These are phyloP conservation scores for Rhodotorula sp. DNA, from an alignment of 1,284 basidiomycete species.

Conservation along the genomic window DNA sequence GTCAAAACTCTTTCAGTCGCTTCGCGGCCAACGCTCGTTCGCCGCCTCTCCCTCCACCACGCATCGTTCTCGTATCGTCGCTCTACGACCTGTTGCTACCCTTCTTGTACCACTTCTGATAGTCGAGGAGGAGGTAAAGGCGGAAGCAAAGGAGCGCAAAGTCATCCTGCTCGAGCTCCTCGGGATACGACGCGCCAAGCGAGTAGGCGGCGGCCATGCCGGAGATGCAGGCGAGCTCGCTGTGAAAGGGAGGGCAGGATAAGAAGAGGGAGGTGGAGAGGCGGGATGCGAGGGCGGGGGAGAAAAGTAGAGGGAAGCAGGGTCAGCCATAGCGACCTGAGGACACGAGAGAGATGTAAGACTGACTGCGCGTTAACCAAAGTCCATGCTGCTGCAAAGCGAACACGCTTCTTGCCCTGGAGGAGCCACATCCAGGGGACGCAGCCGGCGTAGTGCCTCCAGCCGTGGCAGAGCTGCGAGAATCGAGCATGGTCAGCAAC, in stretches of 20 bases:
- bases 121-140: slow-evolving; percentile 45
- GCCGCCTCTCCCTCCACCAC: background rate
- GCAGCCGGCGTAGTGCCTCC: slow-evolving; percentile 55
- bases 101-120: slow-evolving; percentile 24
- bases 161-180: slow-evolving; percentile 47
- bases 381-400: slow-evolving; percentile 52
- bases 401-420: slow-evolving; percentile 56
- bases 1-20: background rate
- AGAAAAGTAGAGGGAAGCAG: background rate
- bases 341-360: too few relatives aligned
- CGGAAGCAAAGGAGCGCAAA: slow-evolving; percentile 48
- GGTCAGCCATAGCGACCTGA: slow-evolving; percentile 52
- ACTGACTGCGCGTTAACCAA: slow-evolving; percentile 40
- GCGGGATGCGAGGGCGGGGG: slow-evolving; percentile 47
- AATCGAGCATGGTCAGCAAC: background rate
- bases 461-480: slow-evolving; percentile 9
- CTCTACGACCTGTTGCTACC: slow-evolving; percentile 7
- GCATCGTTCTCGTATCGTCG: background rate
- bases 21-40: background rate
- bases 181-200: slow-evolving; percentile 58
- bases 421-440: slow-evolving; percentile 64
- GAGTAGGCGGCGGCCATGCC: slow-evolving; percentile 62
- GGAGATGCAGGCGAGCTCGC: slow-evolving; percentile 58
- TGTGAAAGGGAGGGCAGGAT: background rate
- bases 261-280: slow-evolving; percentile 50